These are phyloP conservation scores for Lachnellula arida DNA, from an alignment of 2,329 filamentous ascomycete species.

Conservation along the genomic window DNA sequence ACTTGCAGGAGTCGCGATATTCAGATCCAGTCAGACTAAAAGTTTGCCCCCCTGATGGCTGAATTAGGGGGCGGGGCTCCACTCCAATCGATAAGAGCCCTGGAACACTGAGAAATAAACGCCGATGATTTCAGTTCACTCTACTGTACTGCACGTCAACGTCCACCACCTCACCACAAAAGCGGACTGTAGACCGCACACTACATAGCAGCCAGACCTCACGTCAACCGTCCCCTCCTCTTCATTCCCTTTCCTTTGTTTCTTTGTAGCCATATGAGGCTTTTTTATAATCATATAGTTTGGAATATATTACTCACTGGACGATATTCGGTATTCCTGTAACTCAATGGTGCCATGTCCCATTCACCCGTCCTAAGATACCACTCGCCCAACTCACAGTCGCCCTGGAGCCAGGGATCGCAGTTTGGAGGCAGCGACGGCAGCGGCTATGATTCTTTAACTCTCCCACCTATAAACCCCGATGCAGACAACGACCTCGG, in stretches of 20 bases:
- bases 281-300: background rate
- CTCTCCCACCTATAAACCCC: conserved; percentile 20
- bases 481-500: conserved; percentile 6
- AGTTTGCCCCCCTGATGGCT: background rate
- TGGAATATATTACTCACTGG: background rate
- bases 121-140: too few species aligned
- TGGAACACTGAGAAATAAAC: too few species aligned
- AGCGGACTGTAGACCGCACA: background rate
- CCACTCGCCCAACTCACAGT: conserved; percentile 3
- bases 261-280: background rate
- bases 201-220: background rate
- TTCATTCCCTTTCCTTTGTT: background rate
- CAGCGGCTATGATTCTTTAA: conserved; percentile 13
- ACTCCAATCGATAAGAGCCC: background rate
- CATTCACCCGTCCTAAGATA: background rate
- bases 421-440: background rate
- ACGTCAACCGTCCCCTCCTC: background rate
- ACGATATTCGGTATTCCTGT: background rate
- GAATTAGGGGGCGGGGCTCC: background rate
- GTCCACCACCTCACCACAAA: background rate
- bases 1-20: background rate
- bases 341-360: background rate
- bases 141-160: background rate
- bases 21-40: too few species aligned
- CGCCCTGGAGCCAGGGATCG: background rate